Conservation (phyloP, 768 basidiomycete species). For the Agrocybe praecox region DNA sequence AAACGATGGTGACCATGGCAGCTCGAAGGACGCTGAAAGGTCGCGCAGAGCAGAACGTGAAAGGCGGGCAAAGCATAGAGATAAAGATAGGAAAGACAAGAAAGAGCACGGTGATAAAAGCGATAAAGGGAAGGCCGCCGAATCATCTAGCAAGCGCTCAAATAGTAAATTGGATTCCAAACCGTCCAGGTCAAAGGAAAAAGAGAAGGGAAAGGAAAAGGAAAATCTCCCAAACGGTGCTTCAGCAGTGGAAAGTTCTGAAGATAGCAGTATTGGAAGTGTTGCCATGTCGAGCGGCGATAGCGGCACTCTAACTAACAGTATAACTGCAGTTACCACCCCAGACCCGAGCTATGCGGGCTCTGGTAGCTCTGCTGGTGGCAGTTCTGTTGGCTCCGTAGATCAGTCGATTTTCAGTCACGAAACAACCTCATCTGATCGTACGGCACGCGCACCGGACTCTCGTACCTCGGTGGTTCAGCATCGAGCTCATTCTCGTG, state of each 20-base stretch:
- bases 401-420: conserved; percentile 18
- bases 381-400: conserved; percentile 15
- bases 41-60: conserved; percentile 24
- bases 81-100: conserved; percentile 29
- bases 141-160: conserved; percentile 8
- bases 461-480: conserved; percentile 5
- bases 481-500: conserved; percentile 18
- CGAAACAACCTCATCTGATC: conserved; percentile 22
- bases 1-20: conserved; percentile 40
- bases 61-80: conserved; percentile 25
- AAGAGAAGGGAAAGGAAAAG: conserved; percentile 7
- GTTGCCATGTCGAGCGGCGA: conserved; percentile 17
- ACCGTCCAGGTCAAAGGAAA: conserved; percentile 3
- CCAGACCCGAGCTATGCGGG: conserved; percentile 13
- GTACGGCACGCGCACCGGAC: conserved; percentile 11
- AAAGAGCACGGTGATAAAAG: conserved; percentile 26
- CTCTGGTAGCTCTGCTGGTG: conserved; percentile 12
- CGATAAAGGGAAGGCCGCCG: conserved; percentile 17
- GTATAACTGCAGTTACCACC: conserved; percentile 14
- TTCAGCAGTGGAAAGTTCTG: conserved; percentile 18
- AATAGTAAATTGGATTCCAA: not conserved
- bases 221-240: not conserved
- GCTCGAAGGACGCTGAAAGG: conserved; percentile 37
- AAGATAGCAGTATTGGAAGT: conserved; percentile 29
- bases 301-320: conserved; percentile 16